Base-by-base conservation (phyloP, 1,284 basidiomycete species). In the Lentinula novae-zelandiae region DNA sequence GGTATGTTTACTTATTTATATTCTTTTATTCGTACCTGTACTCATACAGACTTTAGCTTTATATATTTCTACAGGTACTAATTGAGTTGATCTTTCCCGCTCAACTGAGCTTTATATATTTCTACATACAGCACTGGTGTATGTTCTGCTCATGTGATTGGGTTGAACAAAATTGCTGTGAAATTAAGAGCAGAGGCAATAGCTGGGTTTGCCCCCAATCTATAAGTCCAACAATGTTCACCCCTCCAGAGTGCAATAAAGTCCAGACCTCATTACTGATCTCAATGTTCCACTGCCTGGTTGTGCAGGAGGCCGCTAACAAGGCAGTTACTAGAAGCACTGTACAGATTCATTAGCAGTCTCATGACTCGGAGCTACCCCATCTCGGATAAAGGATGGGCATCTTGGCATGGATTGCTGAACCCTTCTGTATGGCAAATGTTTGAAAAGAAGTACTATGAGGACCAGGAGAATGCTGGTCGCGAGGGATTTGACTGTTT, bases 301-400 rank as follows among this genome's bases (percentile, higher is more conserved):
- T 56, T 31, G n/a, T 56, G 6, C 40, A 42, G 5, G 54, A 56
- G 17, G 54, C 54, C 42, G 3, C 31, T 56, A 1, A 56, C 54
- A 8, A 12, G 12, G 10, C 31, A 44, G n/a, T 12, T 56, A 10
- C 54, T 56, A 10, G 54, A 56, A 36, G 39, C 54, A 15, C 6
- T 56, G 39, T 56, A 46, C 15, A 17, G 54, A 15, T 56, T 56
- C 15, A 56, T 33, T 33, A 31, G 20, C 15, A 13, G 46, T 46
- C 54, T 56, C 27, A 56, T 56, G 54, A n/a, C n/a, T n/a, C n/a
- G n/a, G n/a, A 36, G 27, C 15, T 56, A 56, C 33, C 54, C 54
- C 7, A 46, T 56, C n/a, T 8, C 17, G 10, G 31, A 56, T 6
- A 15, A 56, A 48, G 54, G 22, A 33, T 56, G 54, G 54, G 40